phyloP scores from a whole-genome alignment of 2,329 filamentous ascomycete genomes.

The Kalaharituber pfeilii region DNA sequence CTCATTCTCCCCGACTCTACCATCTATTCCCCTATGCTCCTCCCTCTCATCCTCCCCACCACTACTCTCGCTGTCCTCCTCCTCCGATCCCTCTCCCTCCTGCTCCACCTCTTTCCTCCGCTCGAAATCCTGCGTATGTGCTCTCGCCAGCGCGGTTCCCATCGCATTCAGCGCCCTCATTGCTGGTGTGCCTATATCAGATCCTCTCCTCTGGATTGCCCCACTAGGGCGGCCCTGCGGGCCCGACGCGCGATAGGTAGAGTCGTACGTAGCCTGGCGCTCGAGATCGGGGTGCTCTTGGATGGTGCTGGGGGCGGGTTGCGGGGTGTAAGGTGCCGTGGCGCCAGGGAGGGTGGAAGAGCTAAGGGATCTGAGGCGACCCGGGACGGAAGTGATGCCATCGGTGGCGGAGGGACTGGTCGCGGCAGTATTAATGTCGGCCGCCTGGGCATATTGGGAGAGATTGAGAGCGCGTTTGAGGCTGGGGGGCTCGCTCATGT shows the following conservation, averaged over 20 bases:
- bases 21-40: no score
- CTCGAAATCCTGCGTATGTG: slow-evolving; percentile 84
- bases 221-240: slow-evolving; percentile 18
- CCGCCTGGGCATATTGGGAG: slow-evolving; percentile 8
- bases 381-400: slow-evolving; percentile 11
- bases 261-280: slow-evolving; percentile 7
- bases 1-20: no score
- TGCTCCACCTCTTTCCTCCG: slow-evolving; percentile 40
- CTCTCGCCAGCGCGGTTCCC: slow-evolving; percentile 44
- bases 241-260: no score
- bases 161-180: slow-evolving; percentile 17
- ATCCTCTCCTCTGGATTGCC: slow-evolving; percentile 8
- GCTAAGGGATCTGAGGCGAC: slow-evolving; percentile 3
- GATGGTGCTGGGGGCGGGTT: slow-evolving; percentile 8
- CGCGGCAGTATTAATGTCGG: slow-evolving; percentile 4
- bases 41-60: slow-evolving; percentile 25
- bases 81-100: slow-evolving; percentile 13
- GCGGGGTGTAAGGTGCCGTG: not conserved
- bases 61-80: slow-evolving; percentile 23
- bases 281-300: slow-evolving; percentile 16
- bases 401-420: slow-evolving; percentile 19
- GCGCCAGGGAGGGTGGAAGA: slow-evolving; percentile 2
- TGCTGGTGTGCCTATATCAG: not conserved
- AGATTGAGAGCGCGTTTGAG: not conserved
- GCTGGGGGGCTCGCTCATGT: slow-evolving; percentile 27